Base-by-base conservation (phyloP, 2,329 filamentous ascomycete genomes). In the Fusarium coffeatum region DNA sequence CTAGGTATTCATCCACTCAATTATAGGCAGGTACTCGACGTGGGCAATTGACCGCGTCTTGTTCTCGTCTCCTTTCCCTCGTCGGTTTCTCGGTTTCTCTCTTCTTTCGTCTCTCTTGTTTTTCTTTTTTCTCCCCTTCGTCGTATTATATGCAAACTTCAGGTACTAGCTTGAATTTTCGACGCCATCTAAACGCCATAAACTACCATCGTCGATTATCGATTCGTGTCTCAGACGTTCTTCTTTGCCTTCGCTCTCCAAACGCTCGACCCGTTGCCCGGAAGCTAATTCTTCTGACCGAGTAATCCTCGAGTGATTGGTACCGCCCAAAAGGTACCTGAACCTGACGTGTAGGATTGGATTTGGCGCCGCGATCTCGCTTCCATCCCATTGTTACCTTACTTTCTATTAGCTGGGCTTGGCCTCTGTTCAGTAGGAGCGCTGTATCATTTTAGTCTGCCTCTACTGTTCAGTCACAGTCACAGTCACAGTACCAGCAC, bases 151-250 rank as follows among this genome's bases (percentile, higher is more conserved):
- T 63, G 45, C 48, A 50, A 43, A 50, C 41, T 53, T 47, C 46
- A 53, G 48, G 64, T 37, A 42, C 60, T 30, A 60, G 62, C 40
- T 32, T 37, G 28, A 15, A 64, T 55, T 56, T 56, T 23, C 20
- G 25, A 69, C 61, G 43, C 55, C 53, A 61, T 42, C 46, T 18
- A 27, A 55, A 70, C 51, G 49, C 48, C 43, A 67, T 53, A n/a
- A 51, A 55, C 18, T 43, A 45, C 22, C 59, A 55, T 66, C 63
- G 48, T 47, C 58, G 37, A 46, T 42, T 42, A 27, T 53, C 49
- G 20, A 53, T 53, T 42, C 10, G 34, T 42, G n/a, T 16, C 47
- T 50, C 30, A 30, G 47, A 15, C 47, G 30, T 23, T 50, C 45
- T 37, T 50, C 30, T 42, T 43, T 25, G 27, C 30, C 32, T 30